Base-by-base conservation (phyloP, 2,329 filamentous ascomycete genomes). In the Fusarium tjaetaba region DNA sequence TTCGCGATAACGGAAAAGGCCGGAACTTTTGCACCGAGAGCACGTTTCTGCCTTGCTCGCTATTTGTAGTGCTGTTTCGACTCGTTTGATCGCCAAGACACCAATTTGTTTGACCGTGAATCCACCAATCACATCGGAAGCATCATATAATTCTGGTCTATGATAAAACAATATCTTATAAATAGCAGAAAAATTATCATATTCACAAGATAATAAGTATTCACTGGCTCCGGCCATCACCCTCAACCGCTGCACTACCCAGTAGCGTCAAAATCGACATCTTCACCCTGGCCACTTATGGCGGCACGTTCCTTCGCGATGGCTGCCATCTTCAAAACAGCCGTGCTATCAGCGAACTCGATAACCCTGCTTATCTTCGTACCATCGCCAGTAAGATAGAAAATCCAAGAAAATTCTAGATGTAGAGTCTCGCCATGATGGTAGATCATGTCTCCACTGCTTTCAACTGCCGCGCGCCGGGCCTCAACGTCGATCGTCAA, bases 351-450 rank as follows among this genome's bases (percentile, higher is more conserved):
- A 9, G 67, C 65, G 11, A 73, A 73, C 56, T 73, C 71, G 8
- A 73, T 52, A 2, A 68, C 71, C 56, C 61, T 60, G 36, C 42
- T 59, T 7, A 74, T 67, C 58, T 71, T 73, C 4, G 49, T 65
- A 10, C 62, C 71, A 38, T 73, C 67, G 1, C 61, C 56, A 14
- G 32, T 74, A 3, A 73, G 46, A 28, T 68, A 43, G 18, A 73
- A 56, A 4, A 48, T 41, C 67, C 67, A 73, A 2, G 67, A 45
- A 28, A 68, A 67, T 18, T 68, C 71, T 4, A 71, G 42, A 0
- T 34, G 32, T 0, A 71, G 15, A 2, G 42, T 39, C 20, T 73
- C 62, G 5, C 71, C 71, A 1, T 68, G 55, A 20, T 68, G 43
- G 22, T 52, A 71, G 16, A 61, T 70, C 38, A 73, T 68, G 11